These are phyloP conservation scores for Schizochytrium sp. DNA, from an alignment of 108 stramenopile genomes.

Conservation along the genomic window DNA sequence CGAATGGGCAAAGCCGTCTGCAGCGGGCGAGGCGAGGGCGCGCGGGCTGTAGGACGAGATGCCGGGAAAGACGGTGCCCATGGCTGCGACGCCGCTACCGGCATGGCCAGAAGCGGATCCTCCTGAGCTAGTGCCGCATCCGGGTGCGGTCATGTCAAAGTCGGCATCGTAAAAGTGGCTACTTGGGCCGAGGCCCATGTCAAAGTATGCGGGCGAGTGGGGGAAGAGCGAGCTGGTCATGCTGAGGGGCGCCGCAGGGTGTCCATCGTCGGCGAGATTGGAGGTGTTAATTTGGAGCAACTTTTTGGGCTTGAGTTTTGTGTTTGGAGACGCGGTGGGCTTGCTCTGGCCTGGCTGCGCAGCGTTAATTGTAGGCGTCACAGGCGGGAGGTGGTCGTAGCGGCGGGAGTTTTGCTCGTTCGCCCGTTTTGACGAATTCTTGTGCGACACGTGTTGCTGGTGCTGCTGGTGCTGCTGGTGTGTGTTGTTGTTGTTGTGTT, in stretches of 20 bases:
- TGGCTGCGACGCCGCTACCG: no score
- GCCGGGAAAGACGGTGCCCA: neutral
- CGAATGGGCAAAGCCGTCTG: neutral
- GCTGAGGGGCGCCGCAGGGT: neutral
- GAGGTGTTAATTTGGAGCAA: neutral
- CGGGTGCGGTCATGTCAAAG: neutral
- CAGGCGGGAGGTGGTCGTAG: neutral
- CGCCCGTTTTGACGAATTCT: no score
- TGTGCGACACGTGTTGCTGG: no score
- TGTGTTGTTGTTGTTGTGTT: no score
- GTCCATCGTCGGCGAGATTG: neutral
- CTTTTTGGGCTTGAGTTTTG: constrained; percentile 10
- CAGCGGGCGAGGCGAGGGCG: neutral
- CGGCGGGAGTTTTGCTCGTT: neutral
- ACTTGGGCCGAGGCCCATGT: neutral
- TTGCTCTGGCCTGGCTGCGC: neutral
- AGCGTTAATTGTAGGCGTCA: neutral
- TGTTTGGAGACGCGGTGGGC: neutral
- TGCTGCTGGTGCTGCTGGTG: no score
- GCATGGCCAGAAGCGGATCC: no score
- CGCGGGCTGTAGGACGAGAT: neutral
- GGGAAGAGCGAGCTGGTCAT: neutral
- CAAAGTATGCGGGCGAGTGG: neutral
- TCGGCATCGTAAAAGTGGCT: neutral
- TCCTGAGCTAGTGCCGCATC: no score